Conservation (phyloP, 1,139 yeast species). For the Yamadazyma conglobata region DNA sequence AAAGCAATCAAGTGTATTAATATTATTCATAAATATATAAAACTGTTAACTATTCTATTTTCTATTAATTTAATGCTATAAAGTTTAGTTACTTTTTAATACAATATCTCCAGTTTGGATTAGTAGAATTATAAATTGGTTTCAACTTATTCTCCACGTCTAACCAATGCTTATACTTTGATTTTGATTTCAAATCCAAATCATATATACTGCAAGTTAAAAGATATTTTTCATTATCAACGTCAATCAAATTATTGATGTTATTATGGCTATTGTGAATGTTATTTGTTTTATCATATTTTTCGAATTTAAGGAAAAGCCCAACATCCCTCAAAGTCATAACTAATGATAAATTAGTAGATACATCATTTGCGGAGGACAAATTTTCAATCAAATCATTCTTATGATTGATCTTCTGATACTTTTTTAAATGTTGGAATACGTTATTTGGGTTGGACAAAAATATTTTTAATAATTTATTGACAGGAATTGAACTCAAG, state of each 20-base stretch:
- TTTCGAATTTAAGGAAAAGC: slow-evolving; percentile 42
- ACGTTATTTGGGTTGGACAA: slow-evolving; percentile 32
- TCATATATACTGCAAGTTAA: slow-evolving; percentile 42
- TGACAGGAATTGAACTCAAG: slow-evolving; percentile 27
- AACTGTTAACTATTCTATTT: too few relatives aligned
- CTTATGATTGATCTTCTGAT: slow-evolving; percentile 34
- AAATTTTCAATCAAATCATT: slow-evolving; percentile 35
- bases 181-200: slow-evolving; percentile 40
- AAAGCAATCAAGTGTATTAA: too few relatives aligned
- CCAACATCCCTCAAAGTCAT: slow-evolving; percentile 61
- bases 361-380: slow-evolving; percentile 38
- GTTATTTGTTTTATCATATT: slow-evolving; percentile 27
- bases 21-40: too few relatives aligned
- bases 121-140: slow-evolving; percentile 33
- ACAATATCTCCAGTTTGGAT: slow-evolving; percentile 39
- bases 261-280: slow-evolving; percentile 35
- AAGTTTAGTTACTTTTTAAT: slow-evolving; percentile 12
- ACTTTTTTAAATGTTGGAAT: slow-evolving; percentile 35
- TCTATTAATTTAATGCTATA: too few relatives aligned
- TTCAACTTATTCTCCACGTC: slow-evolving; percentile 34
- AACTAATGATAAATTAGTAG: slow-evolving; percentile 39
- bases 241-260: slow-evolving; percentile 27
- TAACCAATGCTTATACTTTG: slow-evolving; percentile 43
- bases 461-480: slow-evolving; percentile 25
- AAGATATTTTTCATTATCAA: slow-evolving; percentile 26